Conservation (phyloP, 495 filamentous ascomycete genomes). For the Aspergillus sclerotiicarbonarius region DNA sequence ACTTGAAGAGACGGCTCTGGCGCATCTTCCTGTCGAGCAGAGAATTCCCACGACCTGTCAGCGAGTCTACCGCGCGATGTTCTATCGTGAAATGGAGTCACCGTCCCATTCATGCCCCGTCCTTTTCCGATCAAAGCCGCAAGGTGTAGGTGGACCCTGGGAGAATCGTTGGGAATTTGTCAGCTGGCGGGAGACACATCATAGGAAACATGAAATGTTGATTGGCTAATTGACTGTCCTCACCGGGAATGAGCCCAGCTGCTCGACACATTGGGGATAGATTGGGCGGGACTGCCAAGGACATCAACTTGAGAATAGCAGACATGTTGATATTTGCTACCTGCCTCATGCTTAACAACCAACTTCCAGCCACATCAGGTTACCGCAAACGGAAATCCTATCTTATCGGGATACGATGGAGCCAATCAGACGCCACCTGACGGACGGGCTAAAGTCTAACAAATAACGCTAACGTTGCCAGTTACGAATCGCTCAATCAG, state of each 20-base stretch:
- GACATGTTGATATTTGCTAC: not conserved
- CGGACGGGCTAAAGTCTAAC: not conserved
- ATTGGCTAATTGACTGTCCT: too few species aligned
- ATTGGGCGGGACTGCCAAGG: not conserved
- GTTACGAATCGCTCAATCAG: not conserved
- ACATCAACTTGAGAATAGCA: too few species aligned
- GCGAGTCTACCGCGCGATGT: conserved; percentile 1
- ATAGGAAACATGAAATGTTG: too few species aligned
- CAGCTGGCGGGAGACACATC: too few species aligned
- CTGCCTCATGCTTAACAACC: too few species aligned
- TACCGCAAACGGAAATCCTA: too few species aligned
- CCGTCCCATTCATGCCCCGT: not conserved
- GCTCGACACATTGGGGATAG: too few species aligned
- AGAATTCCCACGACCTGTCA: conserved; percentile 10
- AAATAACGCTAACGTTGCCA: not conserved
- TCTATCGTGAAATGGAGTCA: not conserved
- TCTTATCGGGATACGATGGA: not conserved
- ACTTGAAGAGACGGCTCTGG: conserved; percentile 15
- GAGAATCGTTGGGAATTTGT: not conserved
- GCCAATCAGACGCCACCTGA: not conserved
- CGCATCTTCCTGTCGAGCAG: conserved; percentile 13
- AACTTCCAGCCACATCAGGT: too few species aligned
- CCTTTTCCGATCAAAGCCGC: conserved; percentile 7
- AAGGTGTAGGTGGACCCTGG: conserved; percentile 7
- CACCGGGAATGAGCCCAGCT: too few species aligned